A percentile compares a stretch with the other conserved stretches of the same genome.
phyloP scores from a whole-genome alignment of 2,329 filamentous ascomycete species.

The Cercospora nicotianae region DNA sequence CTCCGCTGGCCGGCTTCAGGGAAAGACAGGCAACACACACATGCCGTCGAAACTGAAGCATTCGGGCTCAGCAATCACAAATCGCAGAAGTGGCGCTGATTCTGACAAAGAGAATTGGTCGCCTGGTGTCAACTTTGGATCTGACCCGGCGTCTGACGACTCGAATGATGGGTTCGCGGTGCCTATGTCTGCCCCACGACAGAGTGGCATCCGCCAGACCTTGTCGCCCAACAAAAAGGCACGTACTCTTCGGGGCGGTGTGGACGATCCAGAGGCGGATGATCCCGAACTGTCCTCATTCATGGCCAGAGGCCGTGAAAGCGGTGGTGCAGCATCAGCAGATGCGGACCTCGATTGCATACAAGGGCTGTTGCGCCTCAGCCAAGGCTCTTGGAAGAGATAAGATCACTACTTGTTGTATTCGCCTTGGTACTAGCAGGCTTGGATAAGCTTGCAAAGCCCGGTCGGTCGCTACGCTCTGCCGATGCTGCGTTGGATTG shows the following conservation, averaged over 20 bases:
- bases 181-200: background rate
- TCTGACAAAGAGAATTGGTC: conserved; percentile 96
- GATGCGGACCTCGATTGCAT: conserved; percentile 78
- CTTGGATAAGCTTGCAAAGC: background rate
- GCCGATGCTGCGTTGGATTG: background rate
- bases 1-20: conserved; percentile 37
- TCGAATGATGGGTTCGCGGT: background rate
- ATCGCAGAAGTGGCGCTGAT: conserved; percentile 61
- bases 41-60: conserved; percentile 32
- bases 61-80: conserved; percentile 35
- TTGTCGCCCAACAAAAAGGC: background rate
- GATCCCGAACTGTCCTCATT: conserved; percentile 71
- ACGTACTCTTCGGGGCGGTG: conserved; percentile 25
- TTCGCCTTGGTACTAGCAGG: background rate
- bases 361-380: conserved; percentile 82
- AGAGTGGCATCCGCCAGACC: background rate
- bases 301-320: conserved; percentile 59
- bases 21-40: conserved; percentile 6
- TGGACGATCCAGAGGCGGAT: conserved; percentile 52
- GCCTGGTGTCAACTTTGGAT: conserved; percentile 47
- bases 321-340: conserved; percentile 42
- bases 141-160: conserved; percentile 3
- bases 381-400: conserved; percentile 77
- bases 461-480: background rate
- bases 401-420: background rate